These are phyloP conservation scores for Pelargonium citronellum DNA, from an alignment of 441 rosid species.

Conservation along the genomic window DNA sequence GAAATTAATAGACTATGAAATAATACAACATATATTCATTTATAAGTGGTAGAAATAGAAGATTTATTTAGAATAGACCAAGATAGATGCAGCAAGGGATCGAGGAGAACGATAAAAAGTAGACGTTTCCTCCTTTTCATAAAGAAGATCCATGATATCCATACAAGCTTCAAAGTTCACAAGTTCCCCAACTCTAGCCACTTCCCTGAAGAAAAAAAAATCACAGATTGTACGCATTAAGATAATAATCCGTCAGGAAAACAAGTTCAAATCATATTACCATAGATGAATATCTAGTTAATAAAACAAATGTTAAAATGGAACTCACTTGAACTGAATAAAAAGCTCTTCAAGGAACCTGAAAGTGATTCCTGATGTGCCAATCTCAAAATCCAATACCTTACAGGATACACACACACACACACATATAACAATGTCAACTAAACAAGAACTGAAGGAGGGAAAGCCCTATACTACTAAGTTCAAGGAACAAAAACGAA, in stretches of 20 bases:
- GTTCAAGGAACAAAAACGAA: not conserved
- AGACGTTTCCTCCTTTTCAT: slow-evolving; percentile 61
- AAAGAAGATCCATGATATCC: slow-evolving; percentile 86
- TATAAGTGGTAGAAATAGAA: slow-evolving; percentile 8
- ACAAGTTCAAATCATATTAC: slow-evolving; percentile 9
- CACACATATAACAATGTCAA: not conserved
- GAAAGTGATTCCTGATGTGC: slow-evolving; percentile 48
- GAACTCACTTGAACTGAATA: slow-evolving; percentile 49
- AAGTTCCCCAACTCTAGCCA: slow-evolving; percentile 60
- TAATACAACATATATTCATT: slow-evolving; percentile 1
- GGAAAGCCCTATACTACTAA: slow-evolving; percentile 2
- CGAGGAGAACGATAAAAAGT: slow-evolving; percentile 43
- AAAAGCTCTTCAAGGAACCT: slow-evolving; percentile 53
- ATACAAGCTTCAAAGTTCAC: slow-evolving; percentile 64
- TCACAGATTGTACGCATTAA: slow-evolving; percentile 1
- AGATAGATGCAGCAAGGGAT: slow-evolving; percentile 63
- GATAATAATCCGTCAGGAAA: slow-evolving; percentile 2
- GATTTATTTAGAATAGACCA: slow-evolving; percentile 37
- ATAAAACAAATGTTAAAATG: slow-evolving; percentile 9
- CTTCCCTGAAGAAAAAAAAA: slow-evolving; percentile 36
- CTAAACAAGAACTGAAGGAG: not conserved
- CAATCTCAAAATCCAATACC: slow-evolving; percentile 68
- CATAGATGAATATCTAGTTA: not conserved
- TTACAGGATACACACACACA: slow-evolving; percentile 10
- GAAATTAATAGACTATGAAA: slow-evolving; percentile 4